These are phyloP conservation scores for Malus sieversii DNA, from an alignment of 306 rosid genomes.

Conservation along the genomic window DNA sequence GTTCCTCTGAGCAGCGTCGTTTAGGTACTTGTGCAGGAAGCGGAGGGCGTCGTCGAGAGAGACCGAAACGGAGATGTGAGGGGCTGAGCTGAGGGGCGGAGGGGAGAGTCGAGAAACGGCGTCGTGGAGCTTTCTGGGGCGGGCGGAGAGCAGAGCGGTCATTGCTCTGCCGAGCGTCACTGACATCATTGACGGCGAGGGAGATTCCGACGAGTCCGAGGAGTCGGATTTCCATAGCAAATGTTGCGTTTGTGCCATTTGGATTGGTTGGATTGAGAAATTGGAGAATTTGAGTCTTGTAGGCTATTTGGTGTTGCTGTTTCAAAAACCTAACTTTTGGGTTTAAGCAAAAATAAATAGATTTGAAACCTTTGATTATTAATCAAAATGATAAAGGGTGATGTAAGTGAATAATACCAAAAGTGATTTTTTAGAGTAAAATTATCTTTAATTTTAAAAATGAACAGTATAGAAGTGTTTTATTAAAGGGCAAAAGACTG, in stretches of 20 bases:
- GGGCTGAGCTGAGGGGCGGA: conserved; percentile 20
- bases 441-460: fast-evolving
- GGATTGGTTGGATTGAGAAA: not conserved
- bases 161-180: conserved; percentile 59
- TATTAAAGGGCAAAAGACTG: too few species aligned
- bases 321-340: not conserved
- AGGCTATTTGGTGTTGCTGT: not conserved
- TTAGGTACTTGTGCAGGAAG: conserved; percentile 60
- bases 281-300: not conserved
- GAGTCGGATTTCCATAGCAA: conserved; percentile 37
- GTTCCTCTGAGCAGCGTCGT: conserved; percentile 40
- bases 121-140: conserved; percentile 62
- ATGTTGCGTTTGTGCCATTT: not conserved
- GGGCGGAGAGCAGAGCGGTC: conserved; percentile 48
- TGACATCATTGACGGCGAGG: conserved; percentile 47
- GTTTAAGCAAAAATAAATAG: not conserved
- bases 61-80: not conserved
- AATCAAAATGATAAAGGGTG: fast-evolving
- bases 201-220: conserved; percentile 6
- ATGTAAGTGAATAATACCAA: fast-evolving
- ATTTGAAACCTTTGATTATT: fast-evolving
- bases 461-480: fast-evolving
- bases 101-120: conserved; percentile 56
- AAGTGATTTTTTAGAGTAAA: too few species aligned
- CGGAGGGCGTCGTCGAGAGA: conserved; percentile 55